Percentiles rank a stretch among this genome's conserved stretches.
phyloP scores from a whole-genome alignment of 2,329 filamentous ascomycete species.

The Microcera coccophila region DNA sequence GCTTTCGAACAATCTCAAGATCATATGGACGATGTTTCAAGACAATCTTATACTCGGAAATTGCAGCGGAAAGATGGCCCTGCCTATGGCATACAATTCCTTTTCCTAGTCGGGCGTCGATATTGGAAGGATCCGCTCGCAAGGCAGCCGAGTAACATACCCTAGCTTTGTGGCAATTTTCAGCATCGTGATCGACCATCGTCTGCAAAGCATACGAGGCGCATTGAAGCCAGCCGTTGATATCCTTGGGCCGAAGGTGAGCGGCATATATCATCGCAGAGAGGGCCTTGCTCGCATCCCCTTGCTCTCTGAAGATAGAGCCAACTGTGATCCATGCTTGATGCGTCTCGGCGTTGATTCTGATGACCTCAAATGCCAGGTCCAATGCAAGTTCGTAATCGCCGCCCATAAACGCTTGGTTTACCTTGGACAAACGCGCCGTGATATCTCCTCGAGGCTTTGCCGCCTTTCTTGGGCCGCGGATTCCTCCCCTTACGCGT shows the following conservation, averaged over 20 bases:
- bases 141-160: slow-evolving; percentile 59
- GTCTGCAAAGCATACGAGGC: slow-evolving; percentile 55
- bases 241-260: slow-evolving; percentile 58
- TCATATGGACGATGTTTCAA: slow-evolving; percentile 52
- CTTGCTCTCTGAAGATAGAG: slow-evolving; percentile 58
- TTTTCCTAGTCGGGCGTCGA: slow-evolving; percentile 57
- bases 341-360: slow-evolving; percentile 64
- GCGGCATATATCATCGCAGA: slow-evolving; percentile 60
- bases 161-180: slow-evolving; percentile 51
- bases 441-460: slow-evolving; percentile 71
- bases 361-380: slow-evolving; percentile 59
- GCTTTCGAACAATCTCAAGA: slow-evolving; percentile 50
- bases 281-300: slow-evolving; percentile 54
- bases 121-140: slow-evolving; percentile 52
- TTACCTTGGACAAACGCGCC: slow-evolving; percentile 61
- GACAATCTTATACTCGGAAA: slow-evolving; percentile 54
- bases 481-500: slow-evolving; percentile 30
- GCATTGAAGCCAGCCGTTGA: slow-evolving; percentile 55
- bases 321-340: slow-evolving; percentile 62
- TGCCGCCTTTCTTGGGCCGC: slow-evolving; percentile 56
- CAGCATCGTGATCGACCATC: slow-evolving; percentile 43
- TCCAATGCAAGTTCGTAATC: slow-evolving; percentile 58
- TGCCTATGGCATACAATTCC: slow-evolving; percentile 55
- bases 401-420: slow-evolving; percentile 60
- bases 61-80: slow-evolving; percentile 51